These are phyloP conservation scores for Filosporella fistucella DNA, from an alignment of 495 filamentous ascomycete genomes.

Conservation along the genomic window DNA sequence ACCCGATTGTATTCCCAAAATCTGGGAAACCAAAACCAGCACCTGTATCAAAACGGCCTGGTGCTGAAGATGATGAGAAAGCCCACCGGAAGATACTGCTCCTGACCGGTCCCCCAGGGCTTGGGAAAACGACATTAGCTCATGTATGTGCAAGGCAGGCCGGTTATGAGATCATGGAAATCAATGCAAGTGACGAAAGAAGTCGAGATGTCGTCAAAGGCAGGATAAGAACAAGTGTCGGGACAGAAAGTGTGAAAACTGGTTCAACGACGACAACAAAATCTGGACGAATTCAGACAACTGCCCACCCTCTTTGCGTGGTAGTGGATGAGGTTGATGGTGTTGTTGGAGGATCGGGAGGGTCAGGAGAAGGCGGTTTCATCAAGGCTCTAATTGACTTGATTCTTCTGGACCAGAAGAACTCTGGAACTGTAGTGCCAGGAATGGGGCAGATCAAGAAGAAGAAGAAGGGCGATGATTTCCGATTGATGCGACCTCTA, in stretches of 20 bases:
- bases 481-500: conserved; percentile 79
- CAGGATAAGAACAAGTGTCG: conserved; percentile 79
- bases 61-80: conserved; percentile 55
- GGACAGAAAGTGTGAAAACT: conserved; percentile 87
- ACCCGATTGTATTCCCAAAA: conserved; percentile 84
- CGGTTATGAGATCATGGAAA: conserved; percentile 90
- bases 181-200: conserved; percentile 80
- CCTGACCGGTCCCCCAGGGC: conserved; percentile 82
- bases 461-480: conserved; percentile 71
- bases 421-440: conserved; percentile 41
- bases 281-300: conserved; percentile 57
- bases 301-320: conserved; percentile 85
- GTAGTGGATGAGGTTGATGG: conserved; percentile 97
- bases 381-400: conserved; percentile 93
- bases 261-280: conserved; percentile 53
- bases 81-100: conserved; percentile 82
- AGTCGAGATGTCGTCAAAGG: conserved; percentile 79
- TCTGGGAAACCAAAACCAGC: conserved; percentile 48
- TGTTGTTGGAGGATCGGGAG: conserved; percentile 73
- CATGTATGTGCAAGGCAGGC: conserved; percentile 95
- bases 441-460: conserved; percentile 30
- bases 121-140: conserved; percentile 94
- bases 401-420: conserved; percentile 79
- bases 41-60: conserved; percentile 26
- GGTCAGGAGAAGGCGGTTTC: conserved; percentile 73